Base-by-base conservation (phyloP, 2,329 filamentous ascomycete genomes). In the Sarocladium strictum region DNA sequence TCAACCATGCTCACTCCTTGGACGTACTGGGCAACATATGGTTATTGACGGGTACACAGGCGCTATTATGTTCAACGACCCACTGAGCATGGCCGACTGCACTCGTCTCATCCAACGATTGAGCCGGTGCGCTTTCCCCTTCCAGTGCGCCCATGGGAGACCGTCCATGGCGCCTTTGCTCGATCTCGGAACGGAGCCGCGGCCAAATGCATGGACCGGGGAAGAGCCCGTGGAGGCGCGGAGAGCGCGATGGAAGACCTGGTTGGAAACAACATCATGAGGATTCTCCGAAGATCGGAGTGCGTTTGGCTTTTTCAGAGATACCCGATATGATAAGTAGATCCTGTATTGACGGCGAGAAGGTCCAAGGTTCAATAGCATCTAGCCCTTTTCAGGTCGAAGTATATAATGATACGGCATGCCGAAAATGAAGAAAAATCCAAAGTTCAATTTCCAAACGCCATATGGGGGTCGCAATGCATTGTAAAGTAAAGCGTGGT, bases 41-140 rank as follows among this genome's bases (percentile, higher is more conserved):
- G 15, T 35, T 9, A 15, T 3, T 23, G 5, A 51, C 15, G n/a
- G 3, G 9, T n/a, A n/a, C 17, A 4, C 47, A 51, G 47, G 47
- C 33, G 88, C 90, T 2, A 84, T 94, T 65, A 93, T 92, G 88
- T 95, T 95, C 69, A 93, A 93, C 61, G 90, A 95, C 62, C 64
- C 71, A 5, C 69, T 94, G 7, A 76, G 74, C 0, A 58, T 65
- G 1, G 68, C 74, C 0, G 77, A 90, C 58, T 93, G 89, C 60
- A 60, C 69, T 10, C 64, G 67, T 0, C 67, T 94, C 32, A 66
- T 93, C 0, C 57, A 54, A 1, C 74, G 75, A 2, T 69, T 94
- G n/a, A 76, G 79, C 0, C 64, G 62, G 0, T 91, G 87, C 60
- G 76, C 75, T 0, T 89, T 93, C 58, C 89, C 90, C 0, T 94